A percentile compares a stretch with the other conserved stretches of the same genome.
These are phyloP conservation scores for Cyclotella atomus DNA, from an alignment of 108 stramenopile species.

Conservation along the genomic window DNA sequence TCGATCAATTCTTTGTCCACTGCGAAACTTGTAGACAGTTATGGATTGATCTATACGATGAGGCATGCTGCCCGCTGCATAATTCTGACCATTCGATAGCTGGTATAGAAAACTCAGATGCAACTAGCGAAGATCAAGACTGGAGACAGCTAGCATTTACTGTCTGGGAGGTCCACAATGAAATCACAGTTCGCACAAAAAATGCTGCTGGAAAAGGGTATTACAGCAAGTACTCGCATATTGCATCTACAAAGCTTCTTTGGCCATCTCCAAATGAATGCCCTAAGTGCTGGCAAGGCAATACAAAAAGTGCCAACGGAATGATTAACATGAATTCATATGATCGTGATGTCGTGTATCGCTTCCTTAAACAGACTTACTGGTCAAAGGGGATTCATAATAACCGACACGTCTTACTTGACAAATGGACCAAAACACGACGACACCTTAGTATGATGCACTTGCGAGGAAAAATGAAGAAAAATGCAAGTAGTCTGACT, in stretches of 20 bases:
- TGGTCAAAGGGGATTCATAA: conserved; percentile 49
- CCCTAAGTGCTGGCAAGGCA: conserved; percentile 45
- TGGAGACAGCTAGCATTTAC: conserved; percentile 52
- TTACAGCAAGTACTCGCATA: conserved; percentile 13
- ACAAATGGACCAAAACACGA: conserved; percentile 38
- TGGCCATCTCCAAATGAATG: conserved; percentile 47
- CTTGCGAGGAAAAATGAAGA: conserved; percentile 23
- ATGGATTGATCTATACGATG: conserved; percentile 35
- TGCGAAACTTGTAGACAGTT: conserved; percentile 30
- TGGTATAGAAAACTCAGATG: neutral
- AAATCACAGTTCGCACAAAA: conserved; percentile 26
- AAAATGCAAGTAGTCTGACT: conserved; percentile 15
- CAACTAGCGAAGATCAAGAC: conserved; percentile 5
- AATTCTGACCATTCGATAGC: conserved; percentile 13
- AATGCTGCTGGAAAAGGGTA: conserved; percentile 12
- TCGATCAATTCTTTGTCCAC: conserved; percentile 35
- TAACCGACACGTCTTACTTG: conserved; percentile 37
- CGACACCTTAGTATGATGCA: conserved; percentile 28
- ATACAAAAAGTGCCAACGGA: neutral
- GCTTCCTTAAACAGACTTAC: conserved; percentile 35
- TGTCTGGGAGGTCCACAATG: conserved; percentile 58
- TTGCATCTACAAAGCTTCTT: conserved; percentile 10
- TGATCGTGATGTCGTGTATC: conserved; percentile 34
- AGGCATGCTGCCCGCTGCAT: conserved; percentile 20
- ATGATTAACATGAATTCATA: conserved; percentile 32